Base-by-base conservation (phyloP, 129 eudicot species). In the Helichrysum umbraculigerum region DNA sequence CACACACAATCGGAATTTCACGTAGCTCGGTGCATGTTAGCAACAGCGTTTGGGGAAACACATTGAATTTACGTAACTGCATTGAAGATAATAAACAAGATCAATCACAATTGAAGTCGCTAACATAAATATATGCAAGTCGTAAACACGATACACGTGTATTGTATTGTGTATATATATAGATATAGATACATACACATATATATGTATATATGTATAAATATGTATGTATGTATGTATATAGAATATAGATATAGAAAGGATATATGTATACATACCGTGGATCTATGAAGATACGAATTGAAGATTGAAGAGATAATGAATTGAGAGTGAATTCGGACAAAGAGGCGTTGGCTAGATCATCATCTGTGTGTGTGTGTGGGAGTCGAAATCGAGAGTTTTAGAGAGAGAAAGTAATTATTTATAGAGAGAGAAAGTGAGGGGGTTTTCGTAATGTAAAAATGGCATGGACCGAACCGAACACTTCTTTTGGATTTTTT, bases 381-480 rank as follows among this genome's bases (percentile, higher is more conserved):
- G 85, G 85, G 86, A 83, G 91, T 74, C 81, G 86, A 85, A 89
- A 87, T 87, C 87, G 87, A 86, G 89, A 75, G 80, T 47, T 74
- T 67, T 67, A 73, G 81, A 81, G 87, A 81, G 90, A 73, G 80
- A 84, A 73, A 84, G 80, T 81, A 0, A 17, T 35, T 66, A 7
- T 66, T 66, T 66, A 2, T 35, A 68, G 82, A 82, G 89, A 85
- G 85, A 79, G 82, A 78, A 64, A 73, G 39, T 6, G 83, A 25
- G 51, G 78, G 47, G 47, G 66, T 20, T 76, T 67, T 66, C 42
- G 68, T 77, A 59, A 57, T 54, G 56, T 71, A 33, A 37, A 77
- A 78, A 70, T 77, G 80, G 80, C 85, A 82, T 82, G 82, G 78
- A 82, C 87, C 63, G 82, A 75, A 82, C 87, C 63, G 75, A 66